phyloP scores from a whole-genome alignment of 1,139 yeast genomes.

The Debaryomyces psychrophilus region DNA sequence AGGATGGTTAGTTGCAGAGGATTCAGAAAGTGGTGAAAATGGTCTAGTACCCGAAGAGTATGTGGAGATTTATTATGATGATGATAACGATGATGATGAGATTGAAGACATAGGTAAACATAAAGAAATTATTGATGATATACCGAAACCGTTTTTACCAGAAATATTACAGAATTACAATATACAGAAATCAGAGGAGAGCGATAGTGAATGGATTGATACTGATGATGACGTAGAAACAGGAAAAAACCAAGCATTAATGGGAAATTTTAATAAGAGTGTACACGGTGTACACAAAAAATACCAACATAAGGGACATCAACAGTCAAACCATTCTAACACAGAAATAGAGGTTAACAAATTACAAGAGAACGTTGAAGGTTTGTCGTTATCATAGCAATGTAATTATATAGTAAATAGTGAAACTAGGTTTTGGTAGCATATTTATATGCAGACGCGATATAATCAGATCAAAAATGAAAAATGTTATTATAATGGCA shows the following conservation, averaged over 20 bases:
- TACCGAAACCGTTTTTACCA: conserved; percentile 53
- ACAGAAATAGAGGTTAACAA: not conserved
- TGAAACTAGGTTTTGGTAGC: not conserved
- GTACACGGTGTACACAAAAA: not conserved
- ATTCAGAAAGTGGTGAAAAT: conserved; percentile 74
- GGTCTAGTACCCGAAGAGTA: conserved; percentile 97
- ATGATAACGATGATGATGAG: conserved; percentile 27
- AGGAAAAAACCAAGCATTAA: not conserved
- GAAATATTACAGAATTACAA: conserved; percentile 33
- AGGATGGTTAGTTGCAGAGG: conserved; percentile 97
- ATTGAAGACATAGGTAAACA: conserved; percentile 16
- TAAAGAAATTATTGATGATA: conserved; percentile 27
- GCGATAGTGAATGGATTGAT: conserved; percentile 45
- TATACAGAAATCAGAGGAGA: conserved; percentile 18
- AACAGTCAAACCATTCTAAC: not conserved
- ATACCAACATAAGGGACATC: not conserved
- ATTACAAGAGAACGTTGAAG: not conserved
- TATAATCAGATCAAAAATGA: conserved; percentile 1
- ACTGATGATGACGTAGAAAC: conserved; percentile 26
- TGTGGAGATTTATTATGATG: conserved; percentile 57
- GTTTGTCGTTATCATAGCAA: conserved; percentile 1
- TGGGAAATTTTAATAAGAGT: not conserved
- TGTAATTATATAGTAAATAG: conserved; percentile 1
- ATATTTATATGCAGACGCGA: not conserved
- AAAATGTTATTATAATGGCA: conserved; percentile 1